These are phyloP conservation scores for Claviceps digitariae DNA, from an alignment of 2,329 filamentous ascomycete genomes.

Conservation along the genomic window DNA sequence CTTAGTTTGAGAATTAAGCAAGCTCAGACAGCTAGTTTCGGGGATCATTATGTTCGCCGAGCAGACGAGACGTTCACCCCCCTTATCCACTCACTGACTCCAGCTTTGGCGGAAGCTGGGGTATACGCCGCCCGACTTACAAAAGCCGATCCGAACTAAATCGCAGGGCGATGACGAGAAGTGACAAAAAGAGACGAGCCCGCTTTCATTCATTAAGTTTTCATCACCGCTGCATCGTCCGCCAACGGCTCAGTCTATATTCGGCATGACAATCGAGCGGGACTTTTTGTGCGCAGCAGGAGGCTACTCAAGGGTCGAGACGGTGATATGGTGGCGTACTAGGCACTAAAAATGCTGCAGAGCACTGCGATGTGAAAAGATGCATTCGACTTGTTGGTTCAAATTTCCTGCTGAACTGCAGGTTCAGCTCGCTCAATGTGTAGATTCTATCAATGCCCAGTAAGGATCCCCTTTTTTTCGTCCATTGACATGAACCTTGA, in stretches of 20 bases:
- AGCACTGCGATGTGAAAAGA: not conserved
- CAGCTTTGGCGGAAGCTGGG: too few relatives aligned
- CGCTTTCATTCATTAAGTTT: not conserved
- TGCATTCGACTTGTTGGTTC: not conserved
- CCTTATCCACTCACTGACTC: too few relatives aligned
- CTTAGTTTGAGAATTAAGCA: not conserved
- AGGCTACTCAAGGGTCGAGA: not conserved
- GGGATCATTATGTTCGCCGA: not conserved
- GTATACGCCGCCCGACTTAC: not conserved
- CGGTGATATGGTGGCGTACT: not conserved
- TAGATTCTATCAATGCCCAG: not conserved
- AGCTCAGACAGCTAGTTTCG: not conserved
- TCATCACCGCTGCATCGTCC: not conserved
- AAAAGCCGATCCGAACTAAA: not conserved
- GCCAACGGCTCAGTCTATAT: not conserved
- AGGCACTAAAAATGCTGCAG: not conserved
- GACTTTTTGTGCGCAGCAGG: not conserved
- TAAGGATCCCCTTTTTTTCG: not conserved
- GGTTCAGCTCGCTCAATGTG: not conserved
- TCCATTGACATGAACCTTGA: not conserved
- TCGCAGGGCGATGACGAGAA: not conserved
- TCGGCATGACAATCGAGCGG: not conserved
- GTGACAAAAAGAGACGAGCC: not conserved
- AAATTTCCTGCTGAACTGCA: not conserved
- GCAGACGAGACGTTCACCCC: not conserved